Evolutionary conservation across 2,329 filamentous ascomycete species (phyloP).

Genomic region (Huntiella moniliformis): DNA sequence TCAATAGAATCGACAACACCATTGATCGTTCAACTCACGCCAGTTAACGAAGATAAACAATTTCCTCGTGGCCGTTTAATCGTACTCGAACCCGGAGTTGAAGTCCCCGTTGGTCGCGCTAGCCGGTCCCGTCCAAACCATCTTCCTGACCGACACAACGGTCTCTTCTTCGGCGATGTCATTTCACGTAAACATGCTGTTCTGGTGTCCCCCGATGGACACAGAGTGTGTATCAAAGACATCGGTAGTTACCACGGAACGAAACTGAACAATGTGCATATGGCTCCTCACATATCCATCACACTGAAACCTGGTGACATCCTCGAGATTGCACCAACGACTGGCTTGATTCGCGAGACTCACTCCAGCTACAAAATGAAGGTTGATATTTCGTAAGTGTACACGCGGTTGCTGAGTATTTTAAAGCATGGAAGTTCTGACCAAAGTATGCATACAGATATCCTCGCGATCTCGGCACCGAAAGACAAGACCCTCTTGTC

Average conservation of each 20-base stretch:
- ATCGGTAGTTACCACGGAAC: background rate
- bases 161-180: background rate
- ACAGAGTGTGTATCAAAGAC: background rate
- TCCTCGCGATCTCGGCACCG: too few species aligned
- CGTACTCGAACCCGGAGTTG: too few species aligned
- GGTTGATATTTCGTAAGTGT: background rate
- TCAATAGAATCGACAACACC: too few species aligned
- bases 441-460: too few species aligned
- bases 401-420: too few species aligned
- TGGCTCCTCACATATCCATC: background rate
- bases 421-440: too few species aligned
- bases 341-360: background rate
- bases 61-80: too few species aligned
- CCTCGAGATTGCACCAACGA: background rate
- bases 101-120: background rate
- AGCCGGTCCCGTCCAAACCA: background rate
- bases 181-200: background rate
- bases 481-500: too few species aligned
- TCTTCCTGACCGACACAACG: background rate
- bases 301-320: background rate
- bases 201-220: background rate
- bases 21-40: too few species aligned
- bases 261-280: background rate
- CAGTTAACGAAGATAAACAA: too few species aligned
- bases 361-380: background rate